Evolutionary conservation across 2,329 filamentous ascomycete genomes (phyloP), one percentile per base, ranked within the genome.

Genomic region (Phaeoacremonium minimum): DNA sequence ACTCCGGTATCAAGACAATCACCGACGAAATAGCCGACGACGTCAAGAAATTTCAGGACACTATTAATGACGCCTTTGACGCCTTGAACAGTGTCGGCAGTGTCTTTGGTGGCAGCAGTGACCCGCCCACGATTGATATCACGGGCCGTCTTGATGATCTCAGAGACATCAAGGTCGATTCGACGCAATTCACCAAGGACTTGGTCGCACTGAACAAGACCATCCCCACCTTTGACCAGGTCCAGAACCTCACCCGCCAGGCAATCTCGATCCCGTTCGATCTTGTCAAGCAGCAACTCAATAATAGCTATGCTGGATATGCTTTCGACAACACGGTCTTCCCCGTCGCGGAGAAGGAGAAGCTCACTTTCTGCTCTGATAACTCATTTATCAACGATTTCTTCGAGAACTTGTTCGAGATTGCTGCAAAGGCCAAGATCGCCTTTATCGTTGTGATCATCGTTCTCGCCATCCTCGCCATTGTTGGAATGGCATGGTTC

Each of bases 301-400:
- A 88, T 46, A 64, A 80, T 12, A 80, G 74, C 20, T 75, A 93
- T 51, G 75, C 79, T 33, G 74, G 68, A 43, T 97, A 89, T 69
- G 73, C 70, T 19, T 95, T 97, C 56, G 80, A 96, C 55, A 73
- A 80, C 13, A 76, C 77, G 11, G 62, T 84, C 8, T 91, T 98
- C 49, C 88, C 90, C 0, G 74, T 95, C 4, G 89, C 93, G 2
- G 67, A 83, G 49, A 95, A 95, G 66, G 75, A 94, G 59, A 67
- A 80, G 26, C 70, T 98, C 36, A 83, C 75, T 1, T 97, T 98
- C 66, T 98, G 93, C 67, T 87, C 87, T 29, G 80, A 88, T 55
- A 88, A 93, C 62, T 75, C 87, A 46, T 80, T 77, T 19, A 85
- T 98, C 60, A 80, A 83, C 53, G 71, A 81, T 45, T 97, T 97